Conservation (phyloP, 2,329 filamentous ascomycete species). For the Aspergillus puulaauensis region DNA sequence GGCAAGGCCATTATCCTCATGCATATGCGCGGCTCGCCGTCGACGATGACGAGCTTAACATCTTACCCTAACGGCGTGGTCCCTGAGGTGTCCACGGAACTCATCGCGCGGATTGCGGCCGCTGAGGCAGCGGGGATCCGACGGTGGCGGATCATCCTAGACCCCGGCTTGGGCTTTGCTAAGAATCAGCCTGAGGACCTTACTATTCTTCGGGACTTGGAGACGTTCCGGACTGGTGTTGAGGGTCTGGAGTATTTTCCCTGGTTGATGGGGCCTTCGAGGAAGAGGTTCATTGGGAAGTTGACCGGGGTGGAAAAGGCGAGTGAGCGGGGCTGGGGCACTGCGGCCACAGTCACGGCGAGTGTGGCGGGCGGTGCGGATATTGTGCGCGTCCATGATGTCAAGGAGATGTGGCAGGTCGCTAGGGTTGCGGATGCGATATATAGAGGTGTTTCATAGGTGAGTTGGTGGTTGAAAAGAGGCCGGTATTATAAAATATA, state of each 20-base stretch:
- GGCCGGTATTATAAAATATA: not conserved
- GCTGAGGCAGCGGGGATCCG: constrained; percentile 81
- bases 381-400: constrained; percentile 90
- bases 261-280: constrained; percentile 85
- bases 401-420: constrained; percentile 80
- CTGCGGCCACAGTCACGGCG: constrained; percentile 81
- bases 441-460: constrained; percentile 54
- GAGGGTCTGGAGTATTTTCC: constrained; percentile 61
- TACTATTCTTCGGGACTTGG: constrained; percentile 68
- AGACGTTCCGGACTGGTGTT: constrained; percentile 53
- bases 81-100: constrained; percentile 64
- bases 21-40: constrained; percentile 89
- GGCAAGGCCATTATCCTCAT: constrained; percentile 80
- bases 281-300: constrained; percentile 84
- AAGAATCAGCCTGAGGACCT: constrained; percentile 81
- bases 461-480: not conserved
- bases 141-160: constrained; percentile 91
- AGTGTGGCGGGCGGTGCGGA: constrained; percentile 86
- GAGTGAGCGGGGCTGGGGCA: constrained; percentile 74
- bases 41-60: constrained; percentile 72
- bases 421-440: constrained; percentile 91
- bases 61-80: constrained; percentile 70
- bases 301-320: constrained; percentile 74
- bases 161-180: constrained; percentile 92
- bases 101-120: constrained; percentile 66